These are phyloP conservation scores for Candida vartiovaarae DNA, from an alignment of 805 yeast species.

Conservation along the genomic window DNA sequence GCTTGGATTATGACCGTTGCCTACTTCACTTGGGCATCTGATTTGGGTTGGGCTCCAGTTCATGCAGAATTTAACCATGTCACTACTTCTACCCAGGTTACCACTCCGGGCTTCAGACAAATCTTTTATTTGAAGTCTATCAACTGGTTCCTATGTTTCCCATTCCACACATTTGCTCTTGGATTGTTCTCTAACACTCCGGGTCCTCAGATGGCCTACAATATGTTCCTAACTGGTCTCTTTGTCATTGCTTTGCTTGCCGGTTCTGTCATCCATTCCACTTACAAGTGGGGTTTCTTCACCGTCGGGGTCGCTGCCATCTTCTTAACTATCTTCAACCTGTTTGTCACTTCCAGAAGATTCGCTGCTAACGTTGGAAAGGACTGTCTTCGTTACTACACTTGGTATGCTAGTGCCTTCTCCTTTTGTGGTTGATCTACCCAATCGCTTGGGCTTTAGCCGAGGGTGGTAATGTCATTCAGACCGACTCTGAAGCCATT, in stretches of 20 bases:
- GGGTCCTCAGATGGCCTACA: conserved; percentile 38
- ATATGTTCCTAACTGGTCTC: conserved; percentile 8
- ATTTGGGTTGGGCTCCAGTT: conserved; percentile 47
- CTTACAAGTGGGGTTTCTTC: conserved; percentile 66
- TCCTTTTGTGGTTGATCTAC: conserved; percentile 22
- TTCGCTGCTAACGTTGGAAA: conserved; percentile 3
- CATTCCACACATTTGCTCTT: conserved; percentile 11
- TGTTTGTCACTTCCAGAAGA: conserved; percentile 7
- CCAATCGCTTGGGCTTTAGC: conserved; percentile 38
- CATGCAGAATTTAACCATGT: conserved; percentile 40
- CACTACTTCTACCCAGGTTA: conserved; percentile 35
- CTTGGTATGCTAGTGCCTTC: conserved; percentile 32
- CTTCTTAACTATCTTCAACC: conserved; percentile 19
- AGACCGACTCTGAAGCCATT: conserved; percentile 45
- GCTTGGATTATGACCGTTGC: conserved; percentile 36
- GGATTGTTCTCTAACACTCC: conserved; percentile 33
- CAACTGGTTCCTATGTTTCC: conserved; percentile 49
- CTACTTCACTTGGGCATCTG: conserved; percentile 50
- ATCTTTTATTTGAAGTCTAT: conserved; percentile 48
- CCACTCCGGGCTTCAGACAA: conserved; percentile 37
- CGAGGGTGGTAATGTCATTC: conserved; percentile 50
- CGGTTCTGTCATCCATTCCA: conserved; percentile 45
- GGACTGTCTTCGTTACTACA: conserved; percentile 23
- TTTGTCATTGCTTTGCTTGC: conserved; percentile 40
- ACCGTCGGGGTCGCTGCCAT: conserved; percentile 29